Percentiles rank a stretch among this genome's conserved stretches.
Conservation (phyloP, 1,284 basidiomycete species). For the Athelia psychrophila region DNA sequence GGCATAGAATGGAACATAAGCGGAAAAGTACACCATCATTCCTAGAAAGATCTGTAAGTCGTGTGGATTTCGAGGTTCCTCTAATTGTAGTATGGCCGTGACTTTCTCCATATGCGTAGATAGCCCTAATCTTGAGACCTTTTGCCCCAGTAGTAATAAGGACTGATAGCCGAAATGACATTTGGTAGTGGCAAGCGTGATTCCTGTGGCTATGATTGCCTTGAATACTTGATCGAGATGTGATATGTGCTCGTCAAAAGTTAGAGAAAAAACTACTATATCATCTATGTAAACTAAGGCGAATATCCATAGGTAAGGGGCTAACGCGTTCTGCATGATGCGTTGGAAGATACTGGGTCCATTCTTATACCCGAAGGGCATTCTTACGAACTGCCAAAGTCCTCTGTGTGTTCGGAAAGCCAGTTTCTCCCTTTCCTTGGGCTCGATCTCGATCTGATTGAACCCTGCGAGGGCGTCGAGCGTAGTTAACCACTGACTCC, state of each 20-base stretch:
- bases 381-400: conserved; percentile 35
- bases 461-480: conserved; percentile 38
- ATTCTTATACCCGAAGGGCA: conserved; percentile 41
- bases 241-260: conserved; percentile 29
- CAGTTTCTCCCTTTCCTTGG: conserved; percentile 28
- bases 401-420: conserved; percentile 36
- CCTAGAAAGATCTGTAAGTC: conserved; percentile 29
- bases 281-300: conserved; percentile 36
- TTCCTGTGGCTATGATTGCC: conserved; percentile 22
- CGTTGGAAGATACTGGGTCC: conserved; percentile 38
- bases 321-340: conserved; percentile 34
- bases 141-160: conserved; percentile 31
- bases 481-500: conserved; percentile 28
- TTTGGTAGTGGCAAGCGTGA: conserved; percentile 32
- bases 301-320: conserved; percentile 36
- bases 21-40: conserved; percentile 29
- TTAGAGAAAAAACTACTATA: conserved; percentile 31
- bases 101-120: conserved; percentile 27
- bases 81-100: conserved; percentile 17
- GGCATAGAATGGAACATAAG: conserved; percentile 27
- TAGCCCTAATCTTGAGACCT: too few species aligned
- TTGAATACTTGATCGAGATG: conserved; percentile 28
- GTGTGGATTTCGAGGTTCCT: conserved; percentile 17
- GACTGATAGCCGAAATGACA: conserved; percentile 31
- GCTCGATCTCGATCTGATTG: conserved; percentile 31